Evolutionary conservation across 495 filamentous ascomycete species (phyloP).

Genomic region (Penicillium alfredii): DNA sequence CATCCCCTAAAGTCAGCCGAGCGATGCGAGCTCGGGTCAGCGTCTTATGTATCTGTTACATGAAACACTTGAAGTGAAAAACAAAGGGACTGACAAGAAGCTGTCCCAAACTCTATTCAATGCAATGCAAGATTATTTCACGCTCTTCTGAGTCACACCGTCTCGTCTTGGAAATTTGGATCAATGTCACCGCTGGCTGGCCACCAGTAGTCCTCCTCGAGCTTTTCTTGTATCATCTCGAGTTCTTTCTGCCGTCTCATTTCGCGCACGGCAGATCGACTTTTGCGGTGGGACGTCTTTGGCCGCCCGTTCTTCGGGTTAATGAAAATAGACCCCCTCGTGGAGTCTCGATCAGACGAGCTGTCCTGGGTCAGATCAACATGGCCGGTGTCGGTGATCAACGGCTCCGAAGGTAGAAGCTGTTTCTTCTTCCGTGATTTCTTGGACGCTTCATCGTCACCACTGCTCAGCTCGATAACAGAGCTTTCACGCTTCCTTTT

Average conservation of each 20-base stretch:
- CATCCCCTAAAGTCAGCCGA: too few species aligned
- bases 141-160: not conserved
- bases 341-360: too few species aligned
- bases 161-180: conserved; percentile 23
- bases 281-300: too few species aligned
- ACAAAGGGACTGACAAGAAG: too few species aligned
- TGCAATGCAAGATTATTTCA: conserved; percentile 1
- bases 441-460: conserved; percentile 10
- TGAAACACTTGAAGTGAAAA: too few species aligned
- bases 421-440: conserved; percentile 3
- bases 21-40: too few species aligned
- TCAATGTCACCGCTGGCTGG: conserved; percentile 29
- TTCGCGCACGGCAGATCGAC: too few species aligned
- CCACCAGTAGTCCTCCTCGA: conserved; percentile 45
- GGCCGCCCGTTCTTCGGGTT: too few species aligned
- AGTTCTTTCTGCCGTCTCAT: too few species aligned
- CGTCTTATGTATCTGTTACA: too few species aligned
- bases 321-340: too few species aligned
- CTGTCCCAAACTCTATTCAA: not conserved
- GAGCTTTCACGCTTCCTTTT: conserved; percentile 8
- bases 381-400: conserved; percentile 11
- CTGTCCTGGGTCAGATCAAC: conserved; percentile 34
- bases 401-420: too few species aligned
- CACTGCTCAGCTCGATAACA: conserved; percentile 16
- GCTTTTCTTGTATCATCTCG: conserved; percentile 13